A percentile compares a stretch with the other conserved stretches of the same genome.
Conservation (phyloP, 2,329 filamentous ascomycete genomes). For the Tricladium varicosporioides region DNA sequence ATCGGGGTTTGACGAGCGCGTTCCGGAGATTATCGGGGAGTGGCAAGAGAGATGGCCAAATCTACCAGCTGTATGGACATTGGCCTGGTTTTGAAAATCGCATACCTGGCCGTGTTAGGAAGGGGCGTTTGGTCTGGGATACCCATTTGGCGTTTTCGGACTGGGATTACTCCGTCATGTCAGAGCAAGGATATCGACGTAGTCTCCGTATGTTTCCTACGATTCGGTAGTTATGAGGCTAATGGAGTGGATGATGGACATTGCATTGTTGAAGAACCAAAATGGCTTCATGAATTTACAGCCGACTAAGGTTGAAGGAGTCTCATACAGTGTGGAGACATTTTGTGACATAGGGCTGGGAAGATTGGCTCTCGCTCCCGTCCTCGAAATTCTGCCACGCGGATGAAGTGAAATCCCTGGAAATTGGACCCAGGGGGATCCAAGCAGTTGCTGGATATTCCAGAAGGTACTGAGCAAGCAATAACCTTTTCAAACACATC, state of each 20-base stretch:
- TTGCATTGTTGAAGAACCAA: background rate
- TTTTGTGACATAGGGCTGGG: slow-evolving; percentile 4
- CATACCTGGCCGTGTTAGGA: slow-evolving; percentile 9
- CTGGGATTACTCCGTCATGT: background rate
- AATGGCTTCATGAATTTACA: too few species aligned
- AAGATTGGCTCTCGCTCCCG: background rate
- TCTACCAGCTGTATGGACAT: slow-evolving; percentile 86
- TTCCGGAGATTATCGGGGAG: slow-evolving; percentile 84
- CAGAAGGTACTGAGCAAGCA: slow-evolving; percentile 5
- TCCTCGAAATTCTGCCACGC: background rate
- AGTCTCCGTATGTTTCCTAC: background rate
- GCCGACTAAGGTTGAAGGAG: background rate
- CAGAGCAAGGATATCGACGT: background rate
- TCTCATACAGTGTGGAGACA: background rate
- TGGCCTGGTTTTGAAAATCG: slow-evolving; percentile 78
- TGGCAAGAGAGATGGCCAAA: slow-evolving; percentile 97
- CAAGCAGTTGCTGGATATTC: background rate
- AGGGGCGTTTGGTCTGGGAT: slow-evolving; percentile 23
- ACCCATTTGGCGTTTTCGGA: slow-evolving; percentile 22
- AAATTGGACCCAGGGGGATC: background rate
- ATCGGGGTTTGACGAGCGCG: slow-evolving; percentile 82
- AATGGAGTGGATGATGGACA: background rate
- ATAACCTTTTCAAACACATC: slow-evolving; percentile 3
- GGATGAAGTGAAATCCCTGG: slow-evolving; percentile 3
- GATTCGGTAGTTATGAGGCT: background rate